Percentiles rank a stretch among this genome's conserved stretches.
Evolutionary conservation across 148 eudicot genomes (phyloP).

Genomic region (Cornus suecica): DNA sequence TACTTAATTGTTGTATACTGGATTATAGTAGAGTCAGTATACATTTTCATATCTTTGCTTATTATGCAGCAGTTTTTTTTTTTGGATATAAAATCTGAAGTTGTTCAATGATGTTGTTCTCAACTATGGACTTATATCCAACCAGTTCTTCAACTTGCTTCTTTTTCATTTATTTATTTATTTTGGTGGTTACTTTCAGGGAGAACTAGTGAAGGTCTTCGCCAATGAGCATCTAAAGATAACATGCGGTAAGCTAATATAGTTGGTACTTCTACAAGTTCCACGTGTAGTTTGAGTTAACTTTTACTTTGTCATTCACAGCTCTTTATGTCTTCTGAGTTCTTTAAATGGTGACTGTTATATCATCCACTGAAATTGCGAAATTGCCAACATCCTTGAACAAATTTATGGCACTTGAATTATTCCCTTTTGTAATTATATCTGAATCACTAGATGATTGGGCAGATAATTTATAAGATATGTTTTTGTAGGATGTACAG

Average conservation of each 20-base stretch:
- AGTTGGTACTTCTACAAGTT: constrained; percentile 1
- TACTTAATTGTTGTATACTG: background rate
- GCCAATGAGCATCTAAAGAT: constrained; percentile 88
- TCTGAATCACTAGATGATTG: no score
- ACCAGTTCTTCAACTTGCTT: background rate
- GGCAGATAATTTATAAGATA: no score
- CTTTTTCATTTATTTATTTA: constrained; percentile 17
- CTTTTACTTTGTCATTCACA: background rate
- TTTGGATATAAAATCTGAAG: no score
- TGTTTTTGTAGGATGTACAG: no score
- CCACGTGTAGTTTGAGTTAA: background rate
- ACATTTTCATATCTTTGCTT: background rate
- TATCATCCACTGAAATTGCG: no score
- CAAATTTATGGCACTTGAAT: no score
- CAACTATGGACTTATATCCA: background rate
- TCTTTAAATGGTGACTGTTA: background rate
- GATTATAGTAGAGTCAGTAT: background rate
- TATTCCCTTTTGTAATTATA: no score
- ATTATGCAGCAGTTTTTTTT: background rate
- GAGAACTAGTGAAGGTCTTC: constrained; percentile 82
- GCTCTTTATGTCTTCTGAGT: background rate
- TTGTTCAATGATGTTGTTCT: background rate
- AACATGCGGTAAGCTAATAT: constrained; percentile 58
- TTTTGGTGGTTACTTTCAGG: constrained; percentile 36
- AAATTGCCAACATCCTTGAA: no score